Base-by-base conservation (phyloP, 2,329 filamentous ascomycete species). In the Colletotrichum endophyticum region DNA sequence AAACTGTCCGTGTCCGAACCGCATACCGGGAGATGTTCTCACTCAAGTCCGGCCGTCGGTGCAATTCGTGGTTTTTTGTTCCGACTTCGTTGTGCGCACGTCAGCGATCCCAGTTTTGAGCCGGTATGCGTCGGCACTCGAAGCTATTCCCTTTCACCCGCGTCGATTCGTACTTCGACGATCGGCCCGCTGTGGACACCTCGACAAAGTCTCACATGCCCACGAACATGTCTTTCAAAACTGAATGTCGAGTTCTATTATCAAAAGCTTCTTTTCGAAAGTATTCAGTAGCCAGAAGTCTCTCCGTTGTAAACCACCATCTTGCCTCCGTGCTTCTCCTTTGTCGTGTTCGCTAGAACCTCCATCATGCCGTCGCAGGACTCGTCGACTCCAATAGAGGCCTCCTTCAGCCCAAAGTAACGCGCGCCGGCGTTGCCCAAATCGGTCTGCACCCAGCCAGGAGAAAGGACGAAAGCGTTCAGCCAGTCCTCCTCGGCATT, bases 311-410 rank as follows among this genome's bases (percentile, higher is more conserved):
- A 79, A 27, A 66, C 2, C 7, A 81, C 78, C 15, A 81, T 22
- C 75, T 79, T 81, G 6, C 80, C 81, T 4, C 80, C 80, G 39
- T 78, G 61, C 70, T 77, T 75, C 70, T 79, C 78, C 77, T 79
- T 81, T 36, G 77, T 75, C 2, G 72, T 57, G 27, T 28, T 63
- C 13, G 25, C 72, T 9, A 72, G n/a, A 8, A 75, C 59, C 34
- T 61, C 30, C 36, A 72, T 72, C 67, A 75, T 75, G 8, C 72
- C 72, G 28, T 72, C 68, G 49, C 67, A 75, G 25, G 67, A 71
- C 28, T 72, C 68, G 32, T 75, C 61, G 9, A 75, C 27, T 9
- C 59, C 22, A 8, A 66, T 12, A n/a, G 61, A 44, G 15, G 68
- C 72, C 22, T 75, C 27, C n/a, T 72, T 25, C 3, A 71, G 13